Percentiles rank a stretch among this genome's conserved stretches.
Conservation (phyloP, 2,329 filamentous ascomycete species). For the Triangularia verruculosa region DNA sequence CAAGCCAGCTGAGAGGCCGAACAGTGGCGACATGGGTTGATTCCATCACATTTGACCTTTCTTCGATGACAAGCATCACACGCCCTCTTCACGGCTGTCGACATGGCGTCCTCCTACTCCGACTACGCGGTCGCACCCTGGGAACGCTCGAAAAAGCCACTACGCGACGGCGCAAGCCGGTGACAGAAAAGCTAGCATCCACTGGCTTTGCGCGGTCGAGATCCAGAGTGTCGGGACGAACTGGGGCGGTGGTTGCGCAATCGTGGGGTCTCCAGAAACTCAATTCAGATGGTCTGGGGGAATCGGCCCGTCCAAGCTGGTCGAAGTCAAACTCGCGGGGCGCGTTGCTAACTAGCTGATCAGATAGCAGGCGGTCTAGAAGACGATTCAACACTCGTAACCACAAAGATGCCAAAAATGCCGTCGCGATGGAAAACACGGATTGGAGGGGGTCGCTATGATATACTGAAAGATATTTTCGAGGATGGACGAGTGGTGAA, state of each 20-base stretch:
- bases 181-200: slow-evolving; percentile 25
- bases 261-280: slow-evolving; percentile 31
- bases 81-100: slow-evolving; percentile 57
- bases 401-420: too few relatives aligned
- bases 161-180: slow-evolving; percentile 18
- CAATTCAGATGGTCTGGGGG: slow-evolving; percentile 26
- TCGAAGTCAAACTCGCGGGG: slow-evolving; percentile 19
- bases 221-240: slow-evolving; percentile 19
- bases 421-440: not conserved
- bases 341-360: not conserved
- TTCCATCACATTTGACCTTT: slow-evolving; percentile 71
- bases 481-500: not conserved
- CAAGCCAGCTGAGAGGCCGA: slow-evolving; percentile 63
- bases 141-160: slow-evolving; percentile 18
- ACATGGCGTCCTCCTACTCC: slow-evolving; percentile 48
- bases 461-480: not conserved
- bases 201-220: slow-evolving; percentile 21
- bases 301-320: slow-evolving; percentile 30
- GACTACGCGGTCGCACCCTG: slow-evolving; percentile 9
- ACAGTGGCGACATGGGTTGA: slow-evolving; percentile 70
- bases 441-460: not conserved
- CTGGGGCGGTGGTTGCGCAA: slow-evolving; percentile 22
- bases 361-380: not conserved
- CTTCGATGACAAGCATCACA: slow-evolving; percentile 72
- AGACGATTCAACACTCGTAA: not conserved